Conservation (phyloP, 1,284 basidiomycete genomes). For the Malassezia sympodialis region DNA sequence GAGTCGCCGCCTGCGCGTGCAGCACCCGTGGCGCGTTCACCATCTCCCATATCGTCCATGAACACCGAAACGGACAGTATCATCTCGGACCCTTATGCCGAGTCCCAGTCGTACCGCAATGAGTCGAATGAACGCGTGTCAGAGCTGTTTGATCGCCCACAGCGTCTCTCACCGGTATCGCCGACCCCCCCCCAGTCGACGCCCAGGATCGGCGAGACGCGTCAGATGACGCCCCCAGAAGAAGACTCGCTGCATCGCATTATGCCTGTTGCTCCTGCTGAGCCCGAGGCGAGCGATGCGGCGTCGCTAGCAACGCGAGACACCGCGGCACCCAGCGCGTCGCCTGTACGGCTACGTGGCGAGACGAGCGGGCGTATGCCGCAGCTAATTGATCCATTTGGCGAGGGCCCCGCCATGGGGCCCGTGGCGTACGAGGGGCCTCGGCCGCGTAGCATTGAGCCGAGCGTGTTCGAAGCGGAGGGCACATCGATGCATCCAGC, state of each 20-base stretch:
- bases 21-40: neutral
- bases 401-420: neutral
- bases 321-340: neutral
- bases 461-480: slow-evolving; percentile 15
- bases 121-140: neutral
- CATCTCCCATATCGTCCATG: neutral
- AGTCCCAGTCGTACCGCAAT: neutral
- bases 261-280: neutral
- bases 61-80: neutral
- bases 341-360: slow-evolving; percentile 1
- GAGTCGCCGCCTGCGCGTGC: neutral
- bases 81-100: neutral
- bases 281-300: neutral
- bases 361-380: slow-evolving; percentile 9
- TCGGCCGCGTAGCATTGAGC: slow-evolving; percentile 18
- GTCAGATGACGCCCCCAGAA: neutral
- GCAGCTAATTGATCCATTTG: slow-evolving; percentile 15
- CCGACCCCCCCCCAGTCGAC: too few species aligned
- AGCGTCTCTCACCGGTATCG: too few species aligned
- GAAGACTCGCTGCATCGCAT: neutral
- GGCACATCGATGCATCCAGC: neutral
- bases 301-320: neutral
- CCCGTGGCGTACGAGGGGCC: neutral
- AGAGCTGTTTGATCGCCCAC: neutral
- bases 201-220: neutral